These are phyloP conservation scores for Bassia scoparia DNA, from an alignment of 148 eudicot species.

Conservation along the genomic window DNA sequence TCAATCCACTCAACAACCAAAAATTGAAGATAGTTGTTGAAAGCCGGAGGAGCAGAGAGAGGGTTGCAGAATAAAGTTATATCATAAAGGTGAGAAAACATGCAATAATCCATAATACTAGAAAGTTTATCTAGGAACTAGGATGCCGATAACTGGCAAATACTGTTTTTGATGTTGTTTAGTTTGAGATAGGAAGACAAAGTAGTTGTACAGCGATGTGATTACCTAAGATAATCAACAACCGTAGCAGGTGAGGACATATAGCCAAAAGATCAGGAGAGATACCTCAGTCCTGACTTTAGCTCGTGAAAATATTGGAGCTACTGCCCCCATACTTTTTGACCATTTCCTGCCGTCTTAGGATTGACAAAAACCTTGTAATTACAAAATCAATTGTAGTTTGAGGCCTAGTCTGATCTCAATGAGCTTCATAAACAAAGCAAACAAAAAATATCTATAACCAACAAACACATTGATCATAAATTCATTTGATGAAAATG, in stretches of 20 bases:
- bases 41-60: too few relatives aligned
- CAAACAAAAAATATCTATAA: conserved; percentile 31
- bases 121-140: background rate
- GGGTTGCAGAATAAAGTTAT: background rate
- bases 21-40: too few relatives aligned
- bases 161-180: background rate
- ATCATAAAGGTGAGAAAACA: background rate
- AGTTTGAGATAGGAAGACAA: too few relatives aligned
- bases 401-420: conserved; percentile 14
- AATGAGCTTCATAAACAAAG: conserved; percentile 7
- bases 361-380: conserved; percentile 88
- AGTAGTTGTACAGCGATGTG: background rate
- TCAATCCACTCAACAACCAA: too few relatives aligned
- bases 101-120: background rate
- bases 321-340: conserved; percentile 68
- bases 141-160: background rate
- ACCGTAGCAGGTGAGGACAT: background rate
- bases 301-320: conserved; percentile 84
- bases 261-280: background rate
- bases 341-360: conserved; percentile 73
- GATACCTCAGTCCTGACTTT: conserved; percentile 75
- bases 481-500: too few relatives aligned
- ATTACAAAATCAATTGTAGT: conserved; percentile 30
- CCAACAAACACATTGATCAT: conserved; percentile 90
- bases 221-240: background rate